Conservation (phyloP, 169 alveolate genomes). For the Eimeria acervulina region DNA sequence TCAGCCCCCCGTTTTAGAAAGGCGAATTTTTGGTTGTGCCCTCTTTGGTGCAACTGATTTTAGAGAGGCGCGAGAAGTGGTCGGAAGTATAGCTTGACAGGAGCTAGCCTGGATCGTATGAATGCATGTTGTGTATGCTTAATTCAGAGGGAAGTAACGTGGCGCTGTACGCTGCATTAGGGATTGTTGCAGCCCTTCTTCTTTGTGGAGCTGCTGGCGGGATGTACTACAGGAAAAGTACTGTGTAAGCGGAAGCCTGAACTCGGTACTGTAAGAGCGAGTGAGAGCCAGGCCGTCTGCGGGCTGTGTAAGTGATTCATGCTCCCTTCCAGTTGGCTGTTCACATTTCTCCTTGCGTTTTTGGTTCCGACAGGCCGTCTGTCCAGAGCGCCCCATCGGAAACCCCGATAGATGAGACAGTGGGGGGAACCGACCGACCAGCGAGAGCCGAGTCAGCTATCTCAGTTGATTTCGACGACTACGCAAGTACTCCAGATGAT, state of each 20-base stretch:
- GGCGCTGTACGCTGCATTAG: slow-evolving; percentile 42
- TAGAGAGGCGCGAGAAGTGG: not conserved
- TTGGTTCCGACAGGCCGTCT: not conserved
- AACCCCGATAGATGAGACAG: slow-evolving; percentile 26
- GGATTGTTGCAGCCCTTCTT: not conserved
- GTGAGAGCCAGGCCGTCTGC: not conserved
- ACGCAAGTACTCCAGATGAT: slow-evolving; percentile 75
- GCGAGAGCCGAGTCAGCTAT: slow-evolving; percentile 63
- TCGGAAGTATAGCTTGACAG: not conserved
- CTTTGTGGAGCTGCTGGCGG: slow-evolving; percentile 63
- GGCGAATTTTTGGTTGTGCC: not conserved
- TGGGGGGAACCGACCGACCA: slow-evolving; percentile 50
- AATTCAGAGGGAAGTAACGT: slow-evolving; percentile 54
- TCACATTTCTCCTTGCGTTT: not conserved
- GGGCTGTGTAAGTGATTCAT: not conserved
- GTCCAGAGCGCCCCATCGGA: not conserved
- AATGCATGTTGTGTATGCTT: not conserved
- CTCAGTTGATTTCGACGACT: slow-evolving; percentile 69
- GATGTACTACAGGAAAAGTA: slow-evolving; percentile 39
- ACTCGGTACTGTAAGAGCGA: not conserved
- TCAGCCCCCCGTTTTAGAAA: not conserved
- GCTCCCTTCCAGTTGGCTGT: not conserved
- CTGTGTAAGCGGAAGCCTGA: not conserved
- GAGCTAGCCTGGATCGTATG: not conserved
- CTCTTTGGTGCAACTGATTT: not conserved